Base-by-base conservation (phyloP, 176 grass and related monocot species). In the Metroxylon sagu region DNA sequence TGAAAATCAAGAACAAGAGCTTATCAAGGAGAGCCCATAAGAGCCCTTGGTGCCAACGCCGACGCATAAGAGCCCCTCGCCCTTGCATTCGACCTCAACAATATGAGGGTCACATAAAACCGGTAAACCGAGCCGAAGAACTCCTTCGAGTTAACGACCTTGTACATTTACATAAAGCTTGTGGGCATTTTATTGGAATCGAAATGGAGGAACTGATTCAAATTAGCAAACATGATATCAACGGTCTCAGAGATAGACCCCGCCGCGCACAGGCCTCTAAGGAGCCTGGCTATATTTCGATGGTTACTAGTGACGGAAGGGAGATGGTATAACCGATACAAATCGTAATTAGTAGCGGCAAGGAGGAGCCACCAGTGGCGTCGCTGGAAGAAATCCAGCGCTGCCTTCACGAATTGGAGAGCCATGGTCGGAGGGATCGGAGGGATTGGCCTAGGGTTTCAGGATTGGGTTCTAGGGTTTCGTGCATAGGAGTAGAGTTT, bases 151-250 rank as follows among this genome's bases (percentile, higher is more conserved):
- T 69, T 53, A 5, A 75, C 72, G 60, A 96, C 70, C 79, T 90
- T 96, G 52, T 83, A 89, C n/a, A 90, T 68, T 70, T 96, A 83
- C 79, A 52, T 70, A 30, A 96, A 67, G 53, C 80, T 90, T 5
- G 35, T 53, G 2, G 91, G 91, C 5, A 90, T 60, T 16, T 82
- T 71, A 14, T 87, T 77, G 55, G 85, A 90, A 56, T 89, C 80
- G 35, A 77, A 96, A 27, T 73, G 61, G 48, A 96, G 68, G 64
- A 90, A 96, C 1, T 53, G 83, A 12, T 65, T 80, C 56, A 96
- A 65, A 71, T 91, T 78, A 50, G 81, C 67, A 0, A 80, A 80
- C 62, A 78, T 67, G 15, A 61, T 69, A 2, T 52, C 71, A 16
- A 85, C 60, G 26, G 84, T 73, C 29, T 88, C 75, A 3, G 81